Percentiles rank a stretch among this genome's conserved stretches.
Conservation (phyloP, 371 early-diverging fungal species). For the Batrachochytrium dendrobatidis region DNA sequence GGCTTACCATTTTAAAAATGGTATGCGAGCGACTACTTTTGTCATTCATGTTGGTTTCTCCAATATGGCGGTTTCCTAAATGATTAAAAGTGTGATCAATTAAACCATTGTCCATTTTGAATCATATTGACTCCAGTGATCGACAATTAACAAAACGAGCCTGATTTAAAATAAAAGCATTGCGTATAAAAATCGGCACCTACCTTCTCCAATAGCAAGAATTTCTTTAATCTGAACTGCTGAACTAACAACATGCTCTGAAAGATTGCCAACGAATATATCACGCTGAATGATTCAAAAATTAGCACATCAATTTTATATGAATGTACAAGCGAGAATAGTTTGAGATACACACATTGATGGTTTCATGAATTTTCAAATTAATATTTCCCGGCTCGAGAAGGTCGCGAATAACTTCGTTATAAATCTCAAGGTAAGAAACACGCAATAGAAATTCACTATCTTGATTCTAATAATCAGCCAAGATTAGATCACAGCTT, state of each 20-base stretch:
- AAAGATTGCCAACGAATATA: constrained; percentile 19
- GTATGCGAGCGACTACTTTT: constrained; percentile 48
- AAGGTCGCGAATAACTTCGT: constrained; percentile 43
- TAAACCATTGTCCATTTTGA: neutral
- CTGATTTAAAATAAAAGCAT: neutral
- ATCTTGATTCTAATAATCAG: constrained; percentile 1
- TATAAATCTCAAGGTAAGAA: constrained; percentile 58
- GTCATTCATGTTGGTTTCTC: constrained; percentile 51
- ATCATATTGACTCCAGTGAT: no score
- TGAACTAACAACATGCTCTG: constrained; percentile 17
- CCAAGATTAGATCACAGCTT: no score
- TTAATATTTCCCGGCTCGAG: constrained; percentile 26
- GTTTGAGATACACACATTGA: neutral
- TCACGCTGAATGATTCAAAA: neutral
- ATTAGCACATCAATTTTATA: neutral
- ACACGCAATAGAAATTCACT: constrained; percentile 37
- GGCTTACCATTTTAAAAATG: constrained; percentile 39
- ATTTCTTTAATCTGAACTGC: constrained; percentile 9
- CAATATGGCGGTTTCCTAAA: constrained; percentile 40
- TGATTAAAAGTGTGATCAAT: neutral
- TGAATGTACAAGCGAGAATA: neutral
- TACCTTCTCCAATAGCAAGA: constrained; percentile 15
- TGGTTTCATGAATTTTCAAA: constrained; percentile 35
- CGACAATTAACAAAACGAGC: no score
- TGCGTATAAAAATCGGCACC: neutral